Conservation (phyloP, 78 protist species). For the Dictyostelium discoideum region dicty_2.7 NC_007091.3:4526501-4527000, state of each 20-base stretch:
- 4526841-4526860: not conserved
- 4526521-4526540: not conserved
- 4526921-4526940: not conserved
- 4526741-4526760: not conserved
- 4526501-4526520: not conserved
- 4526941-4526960: not conserved
- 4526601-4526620: no score
- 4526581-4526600: no score
- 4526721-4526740: not conserved
- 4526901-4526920: not conserved
- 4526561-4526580: no score
- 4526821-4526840: constrained; percentile 12
- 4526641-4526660: no score
- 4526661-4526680: no score
- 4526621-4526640: no score
- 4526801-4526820: not conserved
- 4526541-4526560: not conserved
- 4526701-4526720: not conserved
- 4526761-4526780: not conserved
- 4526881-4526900: constrained; percentile 33
- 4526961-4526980: not conserved
- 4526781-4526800: not conserved
- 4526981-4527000: not conserved
- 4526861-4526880: constrained; percentile 27
- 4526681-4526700: not conserved